These are phyloP conservation scores for Parathielavia appendiculata DNA, from an alignment of 495 filamentous ascomycete species.

Conservation along the genomic window DNA sequence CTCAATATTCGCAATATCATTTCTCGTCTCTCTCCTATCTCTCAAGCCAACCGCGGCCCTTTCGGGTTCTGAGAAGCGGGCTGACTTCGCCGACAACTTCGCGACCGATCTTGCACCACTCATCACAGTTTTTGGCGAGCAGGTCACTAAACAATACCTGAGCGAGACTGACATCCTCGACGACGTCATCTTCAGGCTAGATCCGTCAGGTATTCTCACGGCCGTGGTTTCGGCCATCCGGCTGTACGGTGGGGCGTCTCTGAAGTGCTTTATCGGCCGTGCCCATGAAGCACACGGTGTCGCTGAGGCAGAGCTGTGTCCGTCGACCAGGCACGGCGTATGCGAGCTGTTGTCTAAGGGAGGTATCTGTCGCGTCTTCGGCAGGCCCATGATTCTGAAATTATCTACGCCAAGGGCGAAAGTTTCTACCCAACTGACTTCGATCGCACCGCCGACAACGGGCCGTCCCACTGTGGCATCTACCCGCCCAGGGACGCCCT, in stretches of 20 bases:
- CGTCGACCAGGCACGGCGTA: conserved; percentile 31
- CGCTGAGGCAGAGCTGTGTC: conserved; percentile 34
- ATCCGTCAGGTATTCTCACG: conserved; percentile 47
- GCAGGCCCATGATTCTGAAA: conserved; percentile 28
- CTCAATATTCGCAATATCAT: too few species aligned
- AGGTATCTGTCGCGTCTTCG: conserved; percentile 30
- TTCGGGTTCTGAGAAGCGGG: too few species aligned
- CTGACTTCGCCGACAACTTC: conserved; percentile 51
- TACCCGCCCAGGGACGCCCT: too few species aligned
- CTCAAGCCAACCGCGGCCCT: too few species aligned
- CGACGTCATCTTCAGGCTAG: conserved; percentile 46
- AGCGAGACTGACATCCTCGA: conserved; percentile 43
- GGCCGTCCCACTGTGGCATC: too few species aligned
- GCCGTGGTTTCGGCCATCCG: conserved; percentile 47
- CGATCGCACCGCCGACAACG: too few species aligned
- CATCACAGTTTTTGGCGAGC: conserved; percentile 46
- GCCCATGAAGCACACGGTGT: conserved; percentile 36
- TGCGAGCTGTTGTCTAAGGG: conserved; percentile 45
- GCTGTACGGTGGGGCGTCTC: conserved; percentile 41
- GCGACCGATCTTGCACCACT: conserved; percentile 38
- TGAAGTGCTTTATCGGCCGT: conserved; percentile 46
- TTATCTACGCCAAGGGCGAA: too few species aligned
- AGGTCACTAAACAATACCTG: conserved; percentile 49
- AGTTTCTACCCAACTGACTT: too few species aligned
- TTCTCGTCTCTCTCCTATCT: too few species aligned